phyloP scores from a whole-genome alignment of 208 protist genomes.

The Herpetomonas tarakana region DNA sequence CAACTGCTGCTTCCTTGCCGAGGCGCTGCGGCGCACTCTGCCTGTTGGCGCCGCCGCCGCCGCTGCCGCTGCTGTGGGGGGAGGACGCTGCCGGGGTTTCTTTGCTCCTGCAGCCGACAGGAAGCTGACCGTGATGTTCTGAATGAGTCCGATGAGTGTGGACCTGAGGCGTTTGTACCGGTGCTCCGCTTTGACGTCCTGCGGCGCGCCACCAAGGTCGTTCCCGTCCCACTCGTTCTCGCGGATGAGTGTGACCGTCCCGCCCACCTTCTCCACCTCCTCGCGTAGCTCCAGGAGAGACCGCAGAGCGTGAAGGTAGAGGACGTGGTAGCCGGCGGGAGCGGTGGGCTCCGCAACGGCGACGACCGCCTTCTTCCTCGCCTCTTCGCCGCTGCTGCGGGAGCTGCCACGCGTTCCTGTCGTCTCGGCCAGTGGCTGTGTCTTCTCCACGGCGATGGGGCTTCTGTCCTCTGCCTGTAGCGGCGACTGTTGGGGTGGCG shows the following conservation, averaged over 20 bases:
- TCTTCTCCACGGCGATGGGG: not conserved
- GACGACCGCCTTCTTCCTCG: not conserved
- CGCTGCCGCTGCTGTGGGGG: not conserved
- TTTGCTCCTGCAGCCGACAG: constrained; percentile 34
- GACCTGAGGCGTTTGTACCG: constrained; percentile 35
- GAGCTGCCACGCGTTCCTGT: not conserved
- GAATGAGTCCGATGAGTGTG: constrained; percentile 41
- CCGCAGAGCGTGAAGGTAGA: constrained; percentile 38
- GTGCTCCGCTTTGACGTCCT: constrained; percentile 38
- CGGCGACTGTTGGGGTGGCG: not conserved
- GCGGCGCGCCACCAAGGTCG: constrained; percentile 47
- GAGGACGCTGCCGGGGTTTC: constrained; percentile 7
- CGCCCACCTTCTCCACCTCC: constrained; percentile 20
- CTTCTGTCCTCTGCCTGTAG: not conserved
- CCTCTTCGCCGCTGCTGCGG: not conserved
- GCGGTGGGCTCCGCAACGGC: not conserved
- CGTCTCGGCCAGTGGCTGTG: not conserved
- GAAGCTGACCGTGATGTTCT: constrained; percentile 59
- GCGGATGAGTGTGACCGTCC: constrained; percentile 36
- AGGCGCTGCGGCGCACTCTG: too few relatives aligned
- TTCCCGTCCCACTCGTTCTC: constrained; percentile 49
- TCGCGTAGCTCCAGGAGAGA: constrained; percentile 49
- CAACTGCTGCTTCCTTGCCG: too few relatives aligned
- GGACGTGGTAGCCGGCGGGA: constrained; percentile 5
- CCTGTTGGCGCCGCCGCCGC: constrained; percentile 1